Evolutionary conservation across 1,139 yeast genomes (phyloP).

Genomic region (Protomyces macrosporus): DNA sequence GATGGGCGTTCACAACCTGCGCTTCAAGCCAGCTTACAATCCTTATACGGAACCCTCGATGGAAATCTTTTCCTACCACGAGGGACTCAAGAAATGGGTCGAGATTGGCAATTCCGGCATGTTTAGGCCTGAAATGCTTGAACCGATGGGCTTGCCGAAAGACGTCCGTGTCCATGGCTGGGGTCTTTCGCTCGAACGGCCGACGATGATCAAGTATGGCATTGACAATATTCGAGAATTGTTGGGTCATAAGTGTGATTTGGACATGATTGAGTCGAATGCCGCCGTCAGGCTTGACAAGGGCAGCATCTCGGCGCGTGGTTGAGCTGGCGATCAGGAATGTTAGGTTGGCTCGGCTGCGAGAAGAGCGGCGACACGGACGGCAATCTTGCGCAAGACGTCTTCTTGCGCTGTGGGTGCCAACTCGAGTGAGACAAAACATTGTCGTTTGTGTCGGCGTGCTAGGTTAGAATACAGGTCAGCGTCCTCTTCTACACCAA

Average conservation of each 20-base stretch:
- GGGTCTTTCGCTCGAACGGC: slow-evolving; percentile 96
- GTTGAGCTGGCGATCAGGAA: background rate
- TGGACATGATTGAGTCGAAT: slow-evolving; percentile 89
- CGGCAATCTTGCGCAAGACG: background rate
- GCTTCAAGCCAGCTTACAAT: slow-evolving; percentile 97
- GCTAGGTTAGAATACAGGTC: background rate
- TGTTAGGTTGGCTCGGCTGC: background rate
- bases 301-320: slow-evolving; percentile 17
- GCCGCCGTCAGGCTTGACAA: slow-evolving; percentile 97
- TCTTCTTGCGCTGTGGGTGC: background rate
- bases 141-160: slow-evolving; percentile 94
- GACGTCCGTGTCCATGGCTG: slow-evolving; percentile 92
- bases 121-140: slow-evolving; percentile 99
- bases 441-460: background rate
- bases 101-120: slow-evolving; percentile 99
- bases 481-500: background rate
- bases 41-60: slow-evolving; percentile 98
- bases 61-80: slow-evolving; percentile 97
- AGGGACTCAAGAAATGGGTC: slow-evolving; percentile 93
- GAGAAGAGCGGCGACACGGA: background rate
- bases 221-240: slow-evolving; percentile 92
- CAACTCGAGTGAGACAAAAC: background rate
- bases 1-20: slow-evolving; percentile 82
- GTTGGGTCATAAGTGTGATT: slow-evolving; percentile 87
- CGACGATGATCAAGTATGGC: slow-evolving; percentile 97